phyloP scores from a whole-genome alignment of 305 asterid species.

The Fraxinus paxiana region DNA sequence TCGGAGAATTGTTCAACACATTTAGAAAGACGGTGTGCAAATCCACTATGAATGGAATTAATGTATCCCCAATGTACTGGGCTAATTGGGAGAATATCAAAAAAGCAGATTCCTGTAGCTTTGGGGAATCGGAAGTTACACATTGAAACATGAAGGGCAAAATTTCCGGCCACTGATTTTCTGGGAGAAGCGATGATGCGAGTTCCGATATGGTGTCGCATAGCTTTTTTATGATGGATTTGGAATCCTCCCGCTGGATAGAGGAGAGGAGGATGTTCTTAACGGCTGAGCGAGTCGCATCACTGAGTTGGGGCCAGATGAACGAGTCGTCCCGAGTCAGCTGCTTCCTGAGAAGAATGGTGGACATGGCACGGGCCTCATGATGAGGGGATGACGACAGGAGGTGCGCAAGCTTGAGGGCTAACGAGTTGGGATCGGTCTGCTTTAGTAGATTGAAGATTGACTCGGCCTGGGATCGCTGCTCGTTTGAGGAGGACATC shows the following conservation, averaged over 20 bases:
- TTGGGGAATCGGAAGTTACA: constrained; percentile 54
- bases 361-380: constrained; percentile 77
- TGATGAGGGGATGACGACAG: constrained; percentile 50
- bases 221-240: constrained; percentile 58
- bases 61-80: constrained; percentile 65
- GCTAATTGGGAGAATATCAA: constrained; percentile 76
- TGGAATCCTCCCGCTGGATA: constrained; percentile 62
- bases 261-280: constrained; percentile 52
- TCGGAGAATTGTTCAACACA: constrained; percentile 53
- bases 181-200: constrained; percentile 71
- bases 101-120: constrained; percentile 80
- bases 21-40: constrained; percentile 69
- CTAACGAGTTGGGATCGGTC: constrained; percentile 74
- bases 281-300: constrained; percentile 54
- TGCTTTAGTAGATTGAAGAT: constrained; percentile 68
- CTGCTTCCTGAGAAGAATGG: constrained; percentile 77
- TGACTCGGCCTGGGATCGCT: constrained; percentile 74
- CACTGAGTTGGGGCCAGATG: constrained; percentile 65
- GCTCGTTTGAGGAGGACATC: constrained; percentile 74
- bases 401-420: constrained; percentile 58
- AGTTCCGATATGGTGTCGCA: constrained; percentile 82
- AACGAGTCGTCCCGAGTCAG: constrained; percentile 73
- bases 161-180: constrained; percentile 74
- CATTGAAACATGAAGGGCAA: constrained; percentile 87
- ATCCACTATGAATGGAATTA: constrained; percentile 65